Conservation (phyloP, 495 filamentous ascomycete genomes). For the Hypoxylon perforatum region DNA sequence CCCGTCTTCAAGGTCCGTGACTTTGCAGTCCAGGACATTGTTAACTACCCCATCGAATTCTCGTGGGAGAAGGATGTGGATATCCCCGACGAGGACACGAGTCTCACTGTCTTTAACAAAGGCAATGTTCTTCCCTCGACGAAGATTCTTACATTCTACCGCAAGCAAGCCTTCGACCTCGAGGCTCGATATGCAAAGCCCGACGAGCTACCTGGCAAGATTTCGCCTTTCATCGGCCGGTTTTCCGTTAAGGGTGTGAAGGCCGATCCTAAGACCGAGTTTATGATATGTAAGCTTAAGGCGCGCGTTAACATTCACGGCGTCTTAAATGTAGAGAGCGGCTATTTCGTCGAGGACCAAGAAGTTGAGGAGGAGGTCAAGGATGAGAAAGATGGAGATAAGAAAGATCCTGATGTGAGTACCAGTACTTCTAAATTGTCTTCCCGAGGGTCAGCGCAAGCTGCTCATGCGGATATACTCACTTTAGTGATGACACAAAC, state of each 20-base stretch:
- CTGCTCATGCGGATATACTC: background rate
- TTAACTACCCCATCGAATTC: slow-evolving; percentile 99
- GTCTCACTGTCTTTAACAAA: slow-evolving; percentile 95
- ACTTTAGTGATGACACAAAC: background rate
- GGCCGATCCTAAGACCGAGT: slow-evolving; percentile 86
- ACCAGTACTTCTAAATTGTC: background rate
- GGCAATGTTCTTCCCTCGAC: slow-evolving; percentile 98
- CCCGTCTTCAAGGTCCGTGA: slow-evolving; percentile 98
- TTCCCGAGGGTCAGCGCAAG: background rate
- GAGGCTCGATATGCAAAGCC: slow-evolving; percentile 94
- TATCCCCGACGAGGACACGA: slow-evolving; percentile 98
- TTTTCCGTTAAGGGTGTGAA: slow-evolving; percentile 95
- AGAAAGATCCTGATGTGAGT: slow-evolving; percentile 81
- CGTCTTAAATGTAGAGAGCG: slow-evolving; percentile 94
- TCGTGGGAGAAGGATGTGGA: slow-evolving; percentile 99
- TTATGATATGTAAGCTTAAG: slow-evolving; percentile 99
- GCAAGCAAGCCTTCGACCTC: slow-evolving; percentile 96
- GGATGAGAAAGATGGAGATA: slow-evolving; percentile 68
- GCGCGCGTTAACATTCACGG: slow-evolving; percentile 97
- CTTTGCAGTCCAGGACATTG: slow-evolving; percentile 96
- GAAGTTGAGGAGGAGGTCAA: slow-evolving; percentile 95
- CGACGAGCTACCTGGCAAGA: slow-evolving; percentile 88
- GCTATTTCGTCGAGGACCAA: slow-evolving; percentile 97
- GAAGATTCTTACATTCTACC: slow-evolving; percentile 99
- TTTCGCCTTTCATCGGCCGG: slow-evolving; percentile 92